Base-by-base conservation (phyloP, 2,329 filamentous ascomycete genomes). In the Chaetomium strumarium region DNA sequence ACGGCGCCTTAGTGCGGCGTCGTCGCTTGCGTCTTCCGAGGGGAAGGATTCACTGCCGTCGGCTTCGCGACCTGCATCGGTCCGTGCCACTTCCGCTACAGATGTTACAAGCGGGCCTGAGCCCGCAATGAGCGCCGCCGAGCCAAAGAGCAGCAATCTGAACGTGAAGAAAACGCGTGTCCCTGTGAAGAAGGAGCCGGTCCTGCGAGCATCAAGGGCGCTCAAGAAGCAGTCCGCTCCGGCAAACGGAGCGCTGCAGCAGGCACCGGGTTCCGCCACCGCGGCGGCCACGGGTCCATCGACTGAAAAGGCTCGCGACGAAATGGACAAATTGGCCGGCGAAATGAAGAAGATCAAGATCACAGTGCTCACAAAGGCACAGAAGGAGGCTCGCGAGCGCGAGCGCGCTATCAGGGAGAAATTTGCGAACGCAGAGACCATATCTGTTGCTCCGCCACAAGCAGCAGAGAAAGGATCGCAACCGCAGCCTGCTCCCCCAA, bases 321-420 rank as follows among this genome's bases (percentile, higher is more conserved):
- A 76, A 45, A 63, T 85, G 34, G 78, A 83, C 49, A 75, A 69
- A 46, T 72, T 85, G 55, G 78, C 80, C 0, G 72, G 70, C 34
- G 76, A 78, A 1, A 78, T 84, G 75, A 83, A 79, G 64, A 82
- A 78, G 64, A 79, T 85, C 53, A 83, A 78, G 63, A 80, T 85
- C 60, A 83, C 78, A 48, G 64, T 84, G 20, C 71, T 83, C 37
- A 82, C 79, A 1, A 75, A 81, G 55, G 73, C 79, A 37, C 77
- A 83, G 60, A 77, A 74, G 59, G 80, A 81, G 46, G 79, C 77
- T 1, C 75, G 72, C 24, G 74, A 75, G 24, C 57, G 58, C 42
- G 62, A 63, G 53, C 56, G 57, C 4, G 17, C 46, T 5, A 54
- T 54, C 13, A 53, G 39, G 29, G 60, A 60, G 47, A 55, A 56